A percentile compares a stretch with the other conserved stretches of the same genome.
Conservation (phyloP, 768 basidiomycete species). For the Mrakia blollopis region DNA sequence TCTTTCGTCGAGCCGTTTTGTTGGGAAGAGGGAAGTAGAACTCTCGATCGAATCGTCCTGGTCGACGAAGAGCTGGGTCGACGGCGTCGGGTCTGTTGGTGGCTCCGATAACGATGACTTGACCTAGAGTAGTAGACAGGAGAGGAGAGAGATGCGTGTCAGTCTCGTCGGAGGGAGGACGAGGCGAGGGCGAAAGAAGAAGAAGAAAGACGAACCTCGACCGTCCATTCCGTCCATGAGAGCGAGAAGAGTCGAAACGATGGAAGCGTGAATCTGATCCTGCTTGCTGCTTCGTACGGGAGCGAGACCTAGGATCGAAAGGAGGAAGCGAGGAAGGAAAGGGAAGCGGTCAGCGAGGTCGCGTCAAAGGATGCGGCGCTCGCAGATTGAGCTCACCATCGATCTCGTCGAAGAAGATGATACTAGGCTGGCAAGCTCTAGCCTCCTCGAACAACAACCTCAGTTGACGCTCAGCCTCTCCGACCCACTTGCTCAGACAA, state of each 20-base stretch:
- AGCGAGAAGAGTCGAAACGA: constrained; percentile 90
- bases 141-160: neutral
- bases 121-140: constrained; percentile 48
- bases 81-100: constrained; percentile 98
- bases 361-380: neutral
- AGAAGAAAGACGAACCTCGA: constrained; percentile 51
- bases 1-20: constrained; percentile 76
- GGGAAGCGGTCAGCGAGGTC: neutral
- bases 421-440: constrained; percentile 80
- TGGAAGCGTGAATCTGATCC: constrained; percentile 96
- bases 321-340: neutral
- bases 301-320: constrained; percentile 55
- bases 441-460: constrained; percentile 95
- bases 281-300: constrained; percentile 98
- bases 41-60: constrained; percentile 93
- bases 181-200: neutral
- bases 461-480: constrained; percentile 94
- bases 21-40: constrained; percentile 94
- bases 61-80: constrained; percentile 87
- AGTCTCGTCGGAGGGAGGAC: neutral
- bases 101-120: constrained; percentile 95
- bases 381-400: constrained; percentile 57
- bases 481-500: constrained; percentile 97
- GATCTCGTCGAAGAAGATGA: constrained; percentile 99
- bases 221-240: constrained; percentile 99